Evolutionary conservation across 108 stramenopile genomes (phyloP), one percentile per base, ranked within the genome.

Genomic region (Schizochytrium sp.): DNA sequence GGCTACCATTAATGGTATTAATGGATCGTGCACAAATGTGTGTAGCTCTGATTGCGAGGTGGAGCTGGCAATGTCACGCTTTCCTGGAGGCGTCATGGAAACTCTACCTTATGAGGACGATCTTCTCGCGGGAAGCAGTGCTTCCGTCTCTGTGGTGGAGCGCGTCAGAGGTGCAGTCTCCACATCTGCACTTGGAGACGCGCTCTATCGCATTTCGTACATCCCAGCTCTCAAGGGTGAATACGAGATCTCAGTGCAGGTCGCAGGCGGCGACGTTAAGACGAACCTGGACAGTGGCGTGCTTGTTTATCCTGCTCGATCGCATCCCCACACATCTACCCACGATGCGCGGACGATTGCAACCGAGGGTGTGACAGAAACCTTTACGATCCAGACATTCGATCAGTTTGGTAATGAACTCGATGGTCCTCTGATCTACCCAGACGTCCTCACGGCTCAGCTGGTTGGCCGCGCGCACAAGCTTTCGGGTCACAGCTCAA

Each of bases 371-470:
- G 91, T 91, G n/a, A 43, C 87, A 41, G 95, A 94, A 72, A 72
- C 58, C 43, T 95, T 95, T 72, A 44, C 72, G 41, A 72, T 97
- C 5, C 93, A 95, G 44, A 60, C 93, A 10, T 76, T 90, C 5
- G 96, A 96, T 89, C 90, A 94, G 28, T 96, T 95, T 69, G 96
- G 95, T 3, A 96, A 96, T 90, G 57, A 60, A 44, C 93, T 96
- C 5, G 92, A 89, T 57, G 91, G 91, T 5, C n/a, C 60, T 60
- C 72, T 92, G 1, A 47, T 57, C 6, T 25, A 43, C 44, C 57
- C 59, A 5, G 63, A 88, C 4, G 25, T 14, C 16, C 45, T 88
- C 47, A 21, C 43, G 5, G 60, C n/a, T 16, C 34, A 47, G 25
- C 51, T 83, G 10, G 76, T 53, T 34, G 76, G 76, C n/a, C 25